Base-by-base conservation (phyloP, 768 basidiomycete species). In the Hericium coralloides region DNA sequence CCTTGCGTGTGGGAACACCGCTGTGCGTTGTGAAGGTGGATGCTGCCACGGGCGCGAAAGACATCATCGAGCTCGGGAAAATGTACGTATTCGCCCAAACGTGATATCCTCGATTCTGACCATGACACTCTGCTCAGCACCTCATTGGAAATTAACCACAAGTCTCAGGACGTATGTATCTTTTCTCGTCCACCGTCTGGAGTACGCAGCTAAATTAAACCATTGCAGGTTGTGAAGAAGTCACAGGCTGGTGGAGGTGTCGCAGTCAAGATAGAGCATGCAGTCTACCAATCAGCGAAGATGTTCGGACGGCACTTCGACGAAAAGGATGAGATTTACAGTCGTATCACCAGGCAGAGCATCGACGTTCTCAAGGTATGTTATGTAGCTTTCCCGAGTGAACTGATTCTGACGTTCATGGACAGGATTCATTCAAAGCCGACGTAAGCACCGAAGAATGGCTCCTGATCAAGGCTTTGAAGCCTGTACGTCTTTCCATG, bases 251-350 rank as follows among this genome's bases (percentile, higher is more conserved):
- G 93, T 65, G 95, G 81, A 50, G 95, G 97, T 66, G 95, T 98
- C 14, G 95, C 97, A 0, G 90, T 98, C 64, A 99, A 98, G 79
- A 98, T 98, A 59, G 97, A 98, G 70, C 90, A 95, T 69, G 95
- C 94, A 3, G 87, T 95, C 12, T 94, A 98, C 70, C 89, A 98
- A 72, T 88, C 89, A 23, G 85, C 93, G 26, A 95, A 94, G 73
- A 87, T 93, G 84, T 98, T 89, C 67, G 94, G 95, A 5, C 84
- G 95, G 63, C 95, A 98, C 72, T 98, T 94, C 66, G 88, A 90
- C 65, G 95, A 98, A 49, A 91, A 95, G 72, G 95, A 98, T 68
- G 97, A 98, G 64, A 69, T 98, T 39, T 77, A 94, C 53, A 94
- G 92, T 54, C 87, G 89, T 59, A 87, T 99, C 67, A 89, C 91